Conservation (phyloP, 495 filamentous ascomycete genomes). For the Neurospora intermedia region DNA sequence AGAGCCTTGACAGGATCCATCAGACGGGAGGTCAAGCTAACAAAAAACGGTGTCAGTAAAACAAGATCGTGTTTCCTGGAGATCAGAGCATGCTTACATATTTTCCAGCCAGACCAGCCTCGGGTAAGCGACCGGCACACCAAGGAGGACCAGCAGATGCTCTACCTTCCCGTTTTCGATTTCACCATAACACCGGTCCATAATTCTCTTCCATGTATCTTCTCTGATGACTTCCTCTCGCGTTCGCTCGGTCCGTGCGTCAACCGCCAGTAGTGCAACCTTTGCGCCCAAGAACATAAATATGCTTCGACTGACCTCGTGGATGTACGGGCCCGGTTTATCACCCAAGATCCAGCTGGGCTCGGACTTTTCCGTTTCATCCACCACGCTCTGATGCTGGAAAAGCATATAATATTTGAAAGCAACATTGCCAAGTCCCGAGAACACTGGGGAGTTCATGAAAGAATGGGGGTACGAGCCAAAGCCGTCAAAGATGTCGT, state of each 20-base stretch:
- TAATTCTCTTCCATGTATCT: conserved; percentile 71
- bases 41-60: conserved; percentile 2
- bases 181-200: conserved; percentile 72
- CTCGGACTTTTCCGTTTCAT: conserved; percentile 70
- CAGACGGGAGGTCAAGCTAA: conserved; percentile 67
- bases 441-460: conserved; percentile 85
- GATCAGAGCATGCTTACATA: conserved; percentile 33
- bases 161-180: conserved; percentile 74
- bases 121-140: conserved; percentile 88
- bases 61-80: neutral
- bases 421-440: conserved; percentile 76
- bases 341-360: conserved; percentile 84
- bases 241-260: conserved; percentile 84
- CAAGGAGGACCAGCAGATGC: conserved; percentile 77
- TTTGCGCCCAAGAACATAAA: conserved; percentile 75
- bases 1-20: conserved; percentile 85
- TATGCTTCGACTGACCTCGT: conserved; percentile 68
- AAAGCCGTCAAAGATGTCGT: conserved; percentile 95
- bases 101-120: conserved; percentile 70
- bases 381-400: conserved; percentile 80
- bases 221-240: conserved; percentile 69
- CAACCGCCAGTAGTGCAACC: conserved; percentile 74
- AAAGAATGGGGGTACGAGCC: conserved; percentile 88
- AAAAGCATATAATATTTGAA: conserved; percentile 99
- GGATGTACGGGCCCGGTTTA: conserved; percentile 80